These are phyloP conservation scores for Hyphopichia pseudoburtonii DNA, from an alignment of 1,139 yeast genomes.

Conservation along the genomic window DNA sequence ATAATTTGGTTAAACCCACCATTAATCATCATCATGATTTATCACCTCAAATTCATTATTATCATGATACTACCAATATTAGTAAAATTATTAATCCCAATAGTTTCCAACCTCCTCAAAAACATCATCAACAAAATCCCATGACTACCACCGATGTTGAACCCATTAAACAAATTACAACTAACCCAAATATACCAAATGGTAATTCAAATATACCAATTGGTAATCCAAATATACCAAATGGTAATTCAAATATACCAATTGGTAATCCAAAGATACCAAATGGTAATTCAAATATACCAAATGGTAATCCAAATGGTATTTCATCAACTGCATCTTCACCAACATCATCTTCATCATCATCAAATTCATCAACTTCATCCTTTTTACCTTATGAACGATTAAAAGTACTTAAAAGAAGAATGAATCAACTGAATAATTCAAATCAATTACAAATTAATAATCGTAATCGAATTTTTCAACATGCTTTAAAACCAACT, in stretches of 20 bases:
- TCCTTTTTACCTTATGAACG: constrained; percentile 27
- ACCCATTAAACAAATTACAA: too few relatives aligned
- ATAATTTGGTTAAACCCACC: background rate
- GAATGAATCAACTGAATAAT: constrained; percentile 9
- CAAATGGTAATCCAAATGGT: background rate
- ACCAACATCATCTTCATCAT: background rate
- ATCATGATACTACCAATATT: too few relatives aligned
- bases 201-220: too few relatives aligned
- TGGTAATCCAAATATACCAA: too few relatives aligned
- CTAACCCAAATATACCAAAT: too few relatives aligned
- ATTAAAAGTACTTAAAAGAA: constrained; percentile 24
- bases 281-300: too few relatives aligned
- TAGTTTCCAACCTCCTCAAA: constrained; percentile 4
- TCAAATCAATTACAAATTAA: background rate
- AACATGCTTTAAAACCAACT: constrained; percentile 22
- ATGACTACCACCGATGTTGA: constrained; percentile 5
- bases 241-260: too few relatives aligned
- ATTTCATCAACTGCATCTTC: background rate
- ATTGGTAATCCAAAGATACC: too few relatives aligned
- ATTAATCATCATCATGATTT: background rate
- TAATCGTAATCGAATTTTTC: constrained; percentile 9
- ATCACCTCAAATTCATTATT: background rate
- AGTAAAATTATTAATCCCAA: constrained; percentile 6
- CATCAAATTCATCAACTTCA: background rate
- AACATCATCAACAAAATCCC: constrained; percentile 6